phyloP scores from a whole-genome alignment of 2,329 filamentous ascomycete genomes.

The Gnomoniopsis sp. region DNA sequence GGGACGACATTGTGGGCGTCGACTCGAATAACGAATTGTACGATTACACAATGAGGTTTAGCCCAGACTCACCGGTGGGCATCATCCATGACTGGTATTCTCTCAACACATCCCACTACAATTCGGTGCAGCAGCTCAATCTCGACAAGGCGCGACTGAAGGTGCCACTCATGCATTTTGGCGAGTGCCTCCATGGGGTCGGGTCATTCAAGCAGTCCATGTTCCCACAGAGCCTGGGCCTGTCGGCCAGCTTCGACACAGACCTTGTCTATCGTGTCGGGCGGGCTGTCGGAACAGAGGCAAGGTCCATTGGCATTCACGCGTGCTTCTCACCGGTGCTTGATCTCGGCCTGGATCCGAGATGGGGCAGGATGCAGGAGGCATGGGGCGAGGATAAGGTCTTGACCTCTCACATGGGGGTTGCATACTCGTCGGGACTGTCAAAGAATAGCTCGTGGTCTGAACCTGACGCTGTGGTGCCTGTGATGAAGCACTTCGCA shows the following conservation, averaged over 20 bases:
- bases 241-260: constrained; percentile 40
- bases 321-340: constrained; percentile 42
- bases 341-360: constrained; percentile 39
- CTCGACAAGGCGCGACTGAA: constrained; percentile 33
- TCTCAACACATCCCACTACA: constrained; percentile 39
- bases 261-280: constrained; percentile 39
- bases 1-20: constrained; percentile 36
- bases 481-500: constrained; percentile 44
- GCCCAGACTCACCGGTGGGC: constrained; percentile 36
- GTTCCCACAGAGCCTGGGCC: constrained; percentile 38
- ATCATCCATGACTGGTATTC: constrained; percentile 42
- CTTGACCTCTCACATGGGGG: constrained; percentile 40
- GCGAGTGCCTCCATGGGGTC: constrained; percentile 42
- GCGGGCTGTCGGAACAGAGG: constrained; percentile 38
- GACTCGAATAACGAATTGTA: constrained; percentile 36
- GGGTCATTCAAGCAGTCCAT: constrained; percentile 43
- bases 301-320: constrained; percentile 40
- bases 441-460: constrained; percentile 42
- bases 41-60: constrained; percentile 33
- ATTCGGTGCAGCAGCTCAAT: constrained; percentile 35
- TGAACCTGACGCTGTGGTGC: constrained; percentile 38
- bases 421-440: constrained; percentile 38
- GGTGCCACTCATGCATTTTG: constrained; percentile 39
- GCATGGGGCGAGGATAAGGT: constrained; percentile 45
- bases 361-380: constrained; percentile 43